Conservation (phyloP, 2,329 filamentous ascomycete genomes). For the Trichocomaceae sp. region DNA sequence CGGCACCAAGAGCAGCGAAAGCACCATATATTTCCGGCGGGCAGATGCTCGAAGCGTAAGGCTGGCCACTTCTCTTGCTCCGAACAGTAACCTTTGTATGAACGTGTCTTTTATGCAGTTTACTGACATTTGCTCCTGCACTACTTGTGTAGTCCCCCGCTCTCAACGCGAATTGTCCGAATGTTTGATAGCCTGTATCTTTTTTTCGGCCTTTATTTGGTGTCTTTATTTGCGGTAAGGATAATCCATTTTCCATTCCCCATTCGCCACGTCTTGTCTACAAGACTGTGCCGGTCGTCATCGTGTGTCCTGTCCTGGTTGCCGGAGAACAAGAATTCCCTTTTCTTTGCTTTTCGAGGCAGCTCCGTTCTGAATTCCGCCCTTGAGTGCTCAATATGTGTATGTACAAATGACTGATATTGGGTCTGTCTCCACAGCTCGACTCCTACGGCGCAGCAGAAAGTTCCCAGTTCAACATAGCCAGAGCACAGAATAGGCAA, state of each 20-base stretch:
- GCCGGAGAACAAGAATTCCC: background rate
- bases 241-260: background rate
- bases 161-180: slow-evolving; percentile 37
- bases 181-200: slow-evolving; percentile 39
- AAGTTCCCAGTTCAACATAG: slow-evolving; percentile 41
- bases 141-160: slow-evolving; percentile 33
- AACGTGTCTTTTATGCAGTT: background rate
- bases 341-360: too few species aligned
- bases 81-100: background rate
- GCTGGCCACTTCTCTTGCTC: background rate
- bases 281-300: background rate
- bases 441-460: slow-evolving; percentile 42
- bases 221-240: slow-evolving; percentile 43
- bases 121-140: background rate
- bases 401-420: background rate
- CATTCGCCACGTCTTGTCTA: background rate
- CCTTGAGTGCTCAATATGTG: background rate
- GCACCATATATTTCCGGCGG: slow-evolving; percentile 36
- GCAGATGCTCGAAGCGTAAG: slow-evolving; percentile 31
- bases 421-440: slow-evolving; percentile 25
- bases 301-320: slow-evolving; percentile 5
- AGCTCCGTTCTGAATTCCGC: too few species aligned
- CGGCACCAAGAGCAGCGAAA: slow-evolving; percentile 21
- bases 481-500: slow-evolving; percentile 22
- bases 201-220: slow-evolving; percentile 45